Base-by-base conservation (phyloP, 305 asterid genomes). In the Solanum chacoense region DNA sequence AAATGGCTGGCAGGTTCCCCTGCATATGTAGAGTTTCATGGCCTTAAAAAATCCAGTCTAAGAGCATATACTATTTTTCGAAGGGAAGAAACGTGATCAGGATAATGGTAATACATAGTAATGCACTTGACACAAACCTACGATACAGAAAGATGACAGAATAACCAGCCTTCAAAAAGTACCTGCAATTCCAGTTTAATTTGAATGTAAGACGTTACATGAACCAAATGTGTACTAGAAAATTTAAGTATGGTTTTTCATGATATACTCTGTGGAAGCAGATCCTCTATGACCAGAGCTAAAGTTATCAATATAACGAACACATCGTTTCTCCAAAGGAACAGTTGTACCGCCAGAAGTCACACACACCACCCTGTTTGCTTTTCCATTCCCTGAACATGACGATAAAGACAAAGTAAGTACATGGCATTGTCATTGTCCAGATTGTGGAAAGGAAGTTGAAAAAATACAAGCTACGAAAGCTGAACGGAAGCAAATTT, bases 311-410 rank as follows among this genome's bases (percentile, higher is more conserved):
- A 97, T 96, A 88, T 92, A 97, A 87, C 99, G 99, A 89, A 97
- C 99, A 90, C 98, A 96, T 22, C 95, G 93, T 84, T 91, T 96
- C 88, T 97, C 99, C 91, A 97, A 91, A 88, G 99, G 99, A 90
- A 97, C 99, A 12, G 98, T 94, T 87, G 99, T 97, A 87, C 99
- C 98, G 79, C 99, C 99, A 88, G 99, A 96, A 90, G 99, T 96
- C 90, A 97, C 94, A 87, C 98, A 96, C 59, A 94, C 98, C 80
- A 96, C 94, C 92, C 97, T 94, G 7, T 83, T 76, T 87, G 88
- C 79, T 76, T 88, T 91, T 90, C 90, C 94, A 76, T 87, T 88
- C 55, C 88, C 97, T 94, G 91, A 87, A 90, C 29, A 88, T 78
- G 89, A 32, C 26, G 26, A 88, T 71, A 18, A 72, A 84, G 87